Evolutionary conservation across 768 basidiomycete species (phyloP).

Genomic region (Hypsizygus marmoreus): DNA sequence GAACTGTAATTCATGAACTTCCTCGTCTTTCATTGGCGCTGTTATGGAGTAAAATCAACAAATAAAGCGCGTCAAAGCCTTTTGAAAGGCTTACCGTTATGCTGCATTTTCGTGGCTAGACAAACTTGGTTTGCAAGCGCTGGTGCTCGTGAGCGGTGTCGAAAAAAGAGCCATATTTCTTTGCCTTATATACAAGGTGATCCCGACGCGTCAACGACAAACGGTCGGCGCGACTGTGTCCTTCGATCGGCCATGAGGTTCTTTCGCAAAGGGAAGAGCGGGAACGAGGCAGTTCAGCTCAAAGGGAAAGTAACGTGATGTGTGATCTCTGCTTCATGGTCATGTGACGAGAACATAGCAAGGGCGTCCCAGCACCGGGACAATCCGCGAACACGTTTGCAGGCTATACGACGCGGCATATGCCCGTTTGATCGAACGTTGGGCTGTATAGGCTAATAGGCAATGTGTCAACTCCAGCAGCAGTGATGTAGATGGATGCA

Average conservation of each 20-base stretch:
- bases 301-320: constrained; percentile 22
- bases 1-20: background rate
- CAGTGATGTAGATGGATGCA: too few relatives aligned
- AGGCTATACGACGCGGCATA: background rate
- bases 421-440: background rate
- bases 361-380: constrained; percentile 19
- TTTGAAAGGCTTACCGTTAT: constrained; percentile 6
- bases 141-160: constrained; percentile 1
- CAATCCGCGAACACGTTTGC: constrained; percentile 29
- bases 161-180: constrained; percentile 9
- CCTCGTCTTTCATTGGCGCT: constrained; percentile 12
- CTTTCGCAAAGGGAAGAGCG: constrained; percentile 19
- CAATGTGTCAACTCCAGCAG: too few relatives aligned
- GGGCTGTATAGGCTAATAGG: too few relatives aligned
- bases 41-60: background rate
- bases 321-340: constrained; percentile 4
- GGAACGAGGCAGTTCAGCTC: constrained; percentile 21
- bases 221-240: constrained; percentile 9
- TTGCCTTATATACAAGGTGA: constrained; percentile 21
- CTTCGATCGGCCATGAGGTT: constrained; percentile 28
- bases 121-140: background rate
- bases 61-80: background rate
- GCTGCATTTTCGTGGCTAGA: constrained; percentile 4
- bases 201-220: constrained; percentile 16
- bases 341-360: constrained; percentile 31